phyloP scores from a whole-genome alignment of 345 rosid species.

The Erodium maritimum region DNA sequence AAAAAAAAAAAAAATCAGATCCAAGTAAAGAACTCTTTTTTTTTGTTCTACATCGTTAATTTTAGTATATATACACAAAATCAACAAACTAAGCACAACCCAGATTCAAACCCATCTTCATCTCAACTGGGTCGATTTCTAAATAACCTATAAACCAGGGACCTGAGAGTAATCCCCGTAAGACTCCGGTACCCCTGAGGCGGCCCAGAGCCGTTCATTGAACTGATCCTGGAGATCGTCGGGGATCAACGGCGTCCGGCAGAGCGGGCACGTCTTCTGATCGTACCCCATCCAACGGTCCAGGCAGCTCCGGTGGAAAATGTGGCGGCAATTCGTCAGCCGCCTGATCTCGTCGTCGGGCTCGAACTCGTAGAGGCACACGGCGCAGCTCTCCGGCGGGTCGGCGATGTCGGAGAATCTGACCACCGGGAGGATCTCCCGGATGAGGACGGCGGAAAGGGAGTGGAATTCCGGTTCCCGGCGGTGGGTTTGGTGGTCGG shows the following conservation, averaged over 20 bases:
- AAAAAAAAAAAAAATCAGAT: too few relatives aligned
- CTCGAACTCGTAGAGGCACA: conserved; percentile 64
- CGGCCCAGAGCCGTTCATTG: conserved; percentile 51
- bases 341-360: conserved; percentile 54
- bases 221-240: conserved; percentile 40
- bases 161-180: conserved; percentile 19
- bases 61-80: too few relatives aligned
- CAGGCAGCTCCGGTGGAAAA: conserved; percentile 54
- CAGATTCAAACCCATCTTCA: too few relatives aligned
- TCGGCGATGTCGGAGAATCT: conserved; percentile 41
- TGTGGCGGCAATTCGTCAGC: conserved; percentile 48
- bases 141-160: too few relatives aligned
- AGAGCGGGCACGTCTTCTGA: conserved; percentile 58
- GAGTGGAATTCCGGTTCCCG: conserved; percentile 13
- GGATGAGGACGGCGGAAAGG: conserved; percentile 36
- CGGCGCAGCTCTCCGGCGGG: conserved; percentile 57
- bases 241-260: conserved; percentile 46
- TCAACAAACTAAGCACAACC: too few relatives aligned
- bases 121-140: too few relatives aligned
- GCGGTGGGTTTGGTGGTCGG: conserved; percentile 14
- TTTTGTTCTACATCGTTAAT: too few relatives aligned
- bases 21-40: too few relatives aligned
- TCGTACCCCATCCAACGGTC: conserved; percentile 79
- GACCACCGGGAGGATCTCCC: conserved; percentile 59
- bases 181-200: conserved; percentile 40